Evolutionary conservation across 805 yeast genomes (phyloP).

Genomic region (Suhomyces sp.): DNA sequence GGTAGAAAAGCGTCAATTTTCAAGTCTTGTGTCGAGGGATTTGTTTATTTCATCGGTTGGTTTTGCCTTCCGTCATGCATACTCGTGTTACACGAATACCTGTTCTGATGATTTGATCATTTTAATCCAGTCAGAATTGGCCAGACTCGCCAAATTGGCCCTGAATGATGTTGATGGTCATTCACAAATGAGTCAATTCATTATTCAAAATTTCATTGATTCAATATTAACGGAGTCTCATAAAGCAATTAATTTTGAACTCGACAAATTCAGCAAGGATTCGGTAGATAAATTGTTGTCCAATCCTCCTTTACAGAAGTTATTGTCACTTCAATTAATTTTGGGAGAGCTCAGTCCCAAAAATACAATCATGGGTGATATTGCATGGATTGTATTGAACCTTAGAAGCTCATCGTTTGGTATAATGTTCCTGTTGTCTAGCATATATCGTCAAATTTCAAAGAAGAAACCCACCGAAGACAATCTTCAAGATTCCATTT

Average conservation of each 20-base stretch:
- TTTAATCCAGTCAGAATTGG: constrained; percentile 50
- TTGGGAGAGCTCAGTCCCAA: constrained; percentile 47
- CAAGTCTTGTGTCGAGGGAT: constrained; percentile 27
- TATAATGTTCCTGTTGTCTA: constrained; percentile 58
- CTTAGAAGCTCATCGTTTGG: constrained; percentile 72
- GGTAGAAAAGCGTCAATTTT: constrained; percentile 16
- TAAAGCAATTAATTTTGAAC: constrained; percentile 67
- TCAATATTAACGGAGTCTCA: constrained; percentile 65
- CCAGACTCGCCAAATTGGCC: constrained; percentile 10
- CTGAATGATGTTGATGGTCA: too few species aligned
- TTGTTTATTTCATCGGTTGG: constrained; percentile 52
- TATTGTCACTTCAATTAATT: constrained; percentile 66
- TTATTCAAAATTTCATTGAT: constrained; percentile 29
- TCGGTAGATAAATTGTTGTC: constrained; percentile 73
- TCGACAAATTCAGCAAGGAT: constrained; percentile 65
- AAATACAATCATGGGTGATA: constrained; percentile 39
- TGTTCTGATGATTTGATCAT: constrained; percentile 70
- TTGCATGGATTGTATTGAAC: constrained; percentile 67
- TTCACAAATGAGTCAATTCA: constrained; percentile 11
- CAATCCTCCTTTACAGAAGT: constrained; percentile 73
- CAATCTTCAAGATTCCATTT: constrained; percentile 50
- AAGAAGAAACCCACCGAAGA: constrained; percentile 56
- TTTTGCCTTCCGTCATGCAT: constrained; percentile 65
- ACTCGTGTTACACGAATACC: constrained; percentile 65
- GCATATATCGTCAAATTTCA: constrained; percentile 63